These are phyloP conservation scores for Lasiosphaeria miniovina DNA, from an alignment of 495 filamentous ascomycete species.

Conservation along the genomic window DNA sequence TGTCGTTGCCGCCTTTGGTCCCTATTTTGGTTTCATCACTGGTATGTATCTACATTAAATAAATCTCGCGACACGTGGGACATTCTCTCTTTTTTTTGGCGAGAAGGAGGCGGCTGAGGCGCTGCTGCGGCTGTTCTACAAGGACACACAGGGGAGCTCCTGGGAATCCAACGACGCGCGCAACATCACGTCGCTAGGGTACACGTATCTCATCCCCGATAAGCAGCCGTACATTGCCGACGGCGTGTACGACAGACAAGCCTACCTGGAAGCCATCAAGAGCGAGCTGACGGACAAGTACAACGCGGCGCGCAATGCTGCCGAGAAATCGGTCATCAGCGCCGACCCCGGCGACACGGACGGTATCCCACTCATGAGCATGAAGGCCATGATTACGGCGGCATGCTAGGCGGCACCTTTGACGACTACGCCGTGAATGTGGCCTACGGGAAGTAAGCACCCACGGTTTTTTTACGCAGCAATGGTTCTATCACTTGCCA, in stretches of 20 bases:
- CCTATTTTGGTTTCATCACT: constrained; percentile 10
- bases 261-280: not conserved
- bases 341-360: not conserved
- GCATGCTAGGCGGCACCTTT: not conserved
- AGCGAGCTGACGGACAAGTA: not conserved
- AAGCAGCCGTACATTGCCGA: not conserved
- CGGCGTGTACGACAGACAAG: not conserved
- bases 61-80: not conserved
- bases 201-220: constrained; percentile 4
- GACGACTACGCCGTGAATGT: constrained; percentile 6
- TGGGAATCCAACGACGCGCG: not conserved
- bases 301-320: constrained; percentile 3
- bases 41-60: not conserved
- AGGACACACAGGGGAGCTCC: not conserved
- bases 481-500: not conserved
- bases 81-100: too few species aligned
- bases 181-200: not conserved
- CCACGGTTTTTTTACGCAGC: not conserved
- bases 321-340: not conserved
- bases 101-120: not conserved
- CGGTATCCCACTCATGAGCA: not conserved
- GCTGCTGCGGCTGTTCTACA: constrained; percentile 1
- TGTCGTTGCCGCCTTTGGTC: constrained; percentile 4
- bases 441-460: not conserved
- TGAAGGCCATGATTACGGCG: not conserved